Evolutionary conservation across 2,329 filamentous ascomycete genomes (phyloP), one percentile per base, ranked within the genome.

Genomic region (Boeremia exigua): DNA sequence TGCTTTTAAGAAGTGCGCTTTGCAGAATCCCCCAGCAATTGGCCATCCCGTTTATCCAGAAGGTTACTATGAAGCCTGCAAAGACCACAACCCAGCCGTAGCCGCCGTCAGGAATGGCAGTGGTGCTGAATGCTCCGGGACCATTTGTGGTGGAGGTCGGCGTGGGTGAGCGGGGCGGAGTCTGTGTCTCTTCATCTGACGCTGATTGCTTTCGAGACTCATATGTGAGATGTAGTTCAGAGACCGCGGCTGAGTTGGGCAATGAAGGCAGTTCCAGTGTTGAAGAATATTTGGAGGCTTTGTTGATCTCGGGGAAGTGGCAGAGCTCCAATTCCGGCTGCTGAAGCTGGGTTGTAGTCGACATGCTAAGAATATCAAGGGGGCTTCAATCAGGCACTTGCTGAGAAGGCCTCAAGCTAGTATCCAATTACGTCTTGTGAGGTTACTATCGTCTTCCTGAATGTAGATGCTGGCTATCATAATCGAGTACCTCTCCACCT

Each of bases 21-120:
- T 88, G 86, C 36, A 87, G 75, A 1, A 88, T 79, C 15, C 86
- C 86, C 84, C 85, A 88, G 57, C 78, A 80, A 62, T 85, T 85
- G 6, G 78, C 78, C 0, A 79, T 82, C 38, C 84, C 85, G 39
- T 82, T 79, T 37, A 81, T 64, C 66, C 67, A 72, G 77, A 83
- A 87, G 2, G 80, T 78, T 17, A 86, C 61, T 1, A 82, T 65
- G 2, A 80, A 78, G 59, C 82, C 84, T 32, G 75, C 78, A 4
- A 71, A 72, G 19, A 87, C 81, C 4, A 86, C 75, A 7, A 79
- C 75, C 83, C 83, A 86, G 54, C 82, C 83, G 62, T 84, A 84
- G 25, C 82, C 83, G 17, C 83, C 83, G 44, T 85, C 82, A 0
- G 82, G 83, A 1, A 70, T 62, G n/a, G 61, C 65, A 7, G 62